Percentiles rank a stretch among this genome's conserved stretches.
Conservation (phyloP, 2,329 filamentous ascomycete genomes). For the Epichloe hybrida region DNA sequence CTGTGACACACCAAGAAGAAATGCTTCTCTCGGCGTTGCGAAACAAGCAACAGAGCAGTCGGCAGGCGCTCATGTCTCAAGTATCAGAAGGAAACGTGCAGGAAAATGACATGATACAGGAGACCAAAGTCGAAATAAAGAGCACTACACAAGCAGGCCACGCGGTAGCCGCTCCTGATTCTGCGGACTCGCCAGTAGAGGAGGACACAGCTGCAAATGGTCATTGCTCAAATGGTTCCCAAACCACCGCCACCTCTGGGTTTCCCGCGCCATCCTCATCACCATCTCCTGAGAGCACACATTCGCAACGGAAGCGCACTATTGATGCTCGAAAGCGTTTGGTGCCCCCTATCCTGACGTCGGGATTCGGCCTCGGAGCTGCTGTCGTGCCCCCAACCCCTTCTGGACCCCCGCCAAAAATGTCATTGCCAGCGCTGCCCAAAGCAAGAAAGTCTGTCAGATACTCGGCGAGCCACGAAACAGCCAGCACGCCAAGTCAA, state of each 20-base stretch:
- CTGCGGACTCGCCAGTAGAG: neutral
- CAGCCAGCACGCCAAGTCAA: conserved; percentile 10
- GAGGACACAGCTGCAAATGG: too few species aligned
- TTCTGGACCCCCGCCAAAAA: conserved; percentile 2
- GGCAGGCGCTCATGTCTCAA: conserved; percentile 31
- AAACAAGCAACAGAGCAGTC: conserved; percentile 42
- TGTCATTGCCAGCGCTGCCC: conserved; percentile 3
- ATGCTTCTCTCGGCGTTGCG: conserved; percentile 43
- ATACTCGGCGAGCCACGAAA: conserved; percentile 1
- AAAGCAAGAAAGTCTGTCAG: neutral
- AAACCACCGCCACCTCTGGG: too few species aligned
- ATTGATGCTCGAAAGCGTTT: neutral
- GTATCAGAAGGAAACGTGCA: conserved; percentile 22
- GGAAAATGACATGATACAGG: neutral
- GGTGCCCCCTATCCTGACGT: neutral
- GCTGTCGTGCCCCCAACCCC: neutral
- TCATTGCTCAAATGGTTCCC: too few species aligned
- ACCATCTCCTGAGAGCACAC: neutral
- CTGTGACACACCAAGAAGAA: conserved; percentile 44
- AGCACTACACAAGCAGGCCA: neutral
- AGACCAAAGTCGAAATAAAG: neutral
- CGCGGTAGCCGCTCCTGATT: neutral
- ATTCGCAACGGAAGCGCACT: neutral
- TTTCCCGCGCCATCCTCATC: too few species aligned
- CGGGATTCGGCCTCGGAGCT: neutral